Base-by-base conservation (phyloP, 805 yeast species). In the Barnettozyma sp. region DNA sequence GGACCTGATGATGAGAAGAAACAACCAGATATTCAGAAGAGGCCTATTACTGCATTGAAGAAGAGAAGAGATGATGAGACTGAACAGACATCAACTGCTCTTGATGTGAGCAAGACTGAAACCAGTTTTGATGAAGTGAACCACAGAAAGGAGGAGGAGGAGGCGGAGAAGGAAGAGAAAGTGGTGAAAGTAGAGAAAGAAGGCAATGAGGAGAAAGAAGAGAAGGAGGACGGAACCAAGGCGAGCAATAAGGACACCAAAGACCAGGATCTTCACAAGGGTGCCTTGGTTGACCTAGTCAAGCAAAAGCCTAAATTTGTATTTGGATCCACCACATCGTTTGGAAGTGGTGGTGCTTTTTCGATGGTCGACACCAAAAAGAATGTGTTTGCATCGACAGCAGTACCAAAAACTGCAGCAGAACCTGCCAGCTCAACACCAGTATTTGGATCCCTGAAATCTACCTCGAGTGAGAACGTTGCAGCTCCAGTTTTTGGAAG, bases 261-360 rank as follows among this genome's bases (percentile, higher is more conserved):
- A 20, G 23, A 30, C 15, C 30, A 35, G 12, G 31, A 30, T n/a
- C n/a, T n/a, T n/a, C n/a, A n/a, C n/a, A n/a, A n/a, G n/a, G n/a
- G n/a, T n/a, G n/a, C n/a, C n/a, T n/a, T n/a, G n/a, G n/a, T n/a
- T n/a, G n/a, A n/a, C n/a, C n/a, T n/a, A n/a, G n/a, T n/a, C n/a
- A n/a, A n/a, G n/a, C n/a, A n/a, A n/a, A 53, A 56, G 36, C 69
- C 75, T 16, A 67, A 65, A 44, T 73, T 70, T 53, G 76, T 73
- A 1, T 76, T 76, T 60, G 82, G 82, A 8, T 59, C 75, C 2
- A 52, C 68, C 3, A 65, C 78, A 0, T 49, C 65, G 17, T 74
- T 75, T 50, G 77, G 78, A 9, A 46, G 55, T 10, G 39, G 54
- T 21, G 17, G 32, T 22, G 65, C 66, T 3, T 65, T 66, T 33